These are phyloP conservation scores for Pyricularia pennisetigena DNA, from an alignment of 2,329 filamentous ascomycete genomes.

Conservation along the genomic window DNA sequence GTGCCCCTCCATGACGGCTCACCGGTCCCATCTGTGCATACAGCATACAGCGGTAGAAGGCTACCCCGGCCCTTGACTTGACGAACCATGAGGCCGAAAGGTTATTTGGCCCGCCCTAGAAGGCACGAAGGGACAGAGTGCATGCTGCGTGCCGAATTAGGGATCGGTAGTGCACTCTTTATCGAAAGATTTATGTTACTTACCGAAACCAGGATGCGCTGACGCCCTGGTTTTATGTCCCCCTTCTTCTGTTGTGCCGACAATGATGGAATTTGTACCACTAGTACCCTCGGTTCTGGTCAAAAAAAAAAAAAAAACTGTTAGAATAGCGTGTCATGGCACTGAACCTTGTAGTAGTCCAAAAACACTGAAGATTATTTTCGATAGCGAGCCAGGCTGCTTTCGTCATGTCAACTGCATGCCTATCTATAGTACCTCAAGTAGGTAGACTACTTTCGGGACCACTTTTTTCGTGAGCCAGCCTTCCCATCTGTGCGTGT, in stretches of 20 bases:
- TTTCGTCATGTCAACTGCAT: background rate
- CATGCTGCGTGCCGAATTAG: background rate
- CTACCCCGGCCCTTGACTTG: background rate
- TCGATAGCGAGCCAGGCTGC: background rate
- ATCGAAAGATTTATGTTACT: background rate
- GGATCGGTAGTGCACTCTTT: background rate
- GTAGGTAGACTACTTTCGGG: background rate
- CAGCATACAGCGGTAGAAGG: background rate
- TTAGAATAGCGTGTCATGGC: background rate
- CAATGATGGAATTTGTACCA: background rate
- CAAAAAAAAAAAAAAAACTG: background rate
- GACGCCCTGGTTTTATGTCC: background rate
- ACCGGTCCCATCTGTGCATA: background rate
- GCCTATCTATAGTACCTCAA: too few relatives aligned
- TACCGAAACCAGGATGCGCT: background rate
- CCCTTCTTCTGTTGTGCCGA: background rate
- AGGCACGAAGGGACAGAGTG: background rate
- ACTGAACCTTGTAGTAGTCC: too few relatives aligned
- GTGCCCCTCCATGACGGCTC: background rate
- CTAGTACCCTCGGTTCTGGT: background rate
- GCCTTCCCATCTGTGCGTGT: background rate
- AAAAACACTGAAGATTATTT: background rate
- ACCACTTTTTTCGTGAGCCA: background rate
- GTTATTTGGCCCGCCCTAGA: background rate
- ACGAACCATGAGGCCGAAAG: background rate